Base-by-base conservation (phyloP, 2,329 filamentous ascomycete genomes). In the Colletotrichum truncatum region DNA sequence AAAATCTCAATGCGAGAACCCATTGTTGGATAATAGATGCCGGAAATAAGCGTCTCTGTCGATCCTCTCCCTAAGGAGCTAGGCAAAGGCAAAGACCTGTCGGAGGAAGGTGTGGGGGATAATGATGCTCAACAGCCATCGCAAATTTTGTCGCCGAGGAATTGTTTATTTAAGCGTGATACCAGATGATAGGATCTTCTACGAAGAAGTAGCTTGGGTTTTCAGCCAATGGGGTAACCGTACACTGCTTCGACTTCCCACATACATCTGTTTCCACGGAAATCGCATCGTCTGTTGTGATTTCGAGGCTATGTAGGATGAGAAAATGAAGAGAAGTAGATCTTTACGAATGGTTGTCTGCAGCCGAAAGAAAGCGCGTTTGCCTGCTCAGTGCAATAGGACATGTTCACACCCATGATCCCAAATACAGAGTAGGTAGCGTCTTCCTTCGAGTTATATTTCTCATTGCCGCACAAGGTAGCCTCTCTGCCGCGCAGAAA, bases 351-450 rank as follows among this genome's bases (percentile, higher is more conserved):
- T 39, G 21, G 53, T 14, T 26, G 46, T 25, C n/a, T 70, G 66
- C 26, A 71, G 11, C 52, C 72, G 64, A 26, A 67, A 55, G 46
- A 73, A 74, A 5, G 71, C 69, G n/a, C 61, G 65, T 10, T 21
- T 34, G 34, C 72, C 72, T 36, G 75, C 73, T 5, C 73, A 70
- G 41, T 75, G 74, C 3, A 70, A 48, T 11, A 71, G 54, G 70
- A 66, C 70, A 76, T 73, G 23, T 68, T 71, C 6, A 75, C 66
- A 18, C 64, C 60, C 41, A 75, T 73, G 11, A 75, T 51, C 10
- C 74, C 74, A 8, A 74, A 48, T n/a, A 75, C 49, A 8, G 69
- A 71, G 46, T 75, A 74, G 2, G 72, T 72, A 4, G 66, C 38
- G 56, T 75, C 72, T 48, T 74, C 66, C 49, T 3, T 1, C 68